phyloP scores from a whole-genome alignment of 208 protist species.

The Wallacemonas sp. region DNA sequence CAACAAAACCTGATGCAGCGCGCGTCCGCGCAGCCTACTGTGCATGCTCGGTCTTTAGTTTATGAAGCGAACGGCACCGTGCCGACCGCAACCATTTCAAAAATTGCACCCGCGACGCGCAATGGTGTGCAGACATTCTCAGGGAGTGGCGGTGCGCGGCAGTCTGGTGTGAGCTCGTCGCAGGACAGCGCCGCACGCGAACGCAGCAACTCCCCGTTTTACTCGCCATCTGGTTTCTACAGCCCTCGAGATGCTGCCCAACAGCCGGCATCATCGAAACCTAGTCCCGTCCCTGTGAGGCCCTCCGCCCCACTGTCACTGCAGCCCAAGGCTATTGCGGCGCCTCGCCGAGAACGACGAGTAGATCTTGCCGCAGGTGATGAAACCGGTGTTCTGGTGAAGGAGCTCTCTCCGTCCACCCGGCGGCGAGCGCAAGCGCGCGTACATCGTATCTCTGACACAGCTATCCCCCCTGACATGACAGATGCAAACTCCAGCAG shows the following conservation, averaged over 20 bases:
- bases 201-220: conserved; percentile 12
- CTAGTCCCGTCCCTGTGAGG: neutral
- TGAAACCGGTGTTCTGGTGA: neutral
- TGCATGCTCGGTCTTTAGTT: neutral
- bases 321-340: conserved; percentile 4
- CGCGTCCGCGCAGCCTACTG: neutral
- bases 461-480: conserved; percentile 7
- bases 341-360: neutral
- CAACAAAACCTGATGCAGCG: neutral
- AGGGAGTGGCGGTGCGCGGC: too few species aligned
- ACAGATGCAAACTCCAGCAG: conserved; percentile 1
- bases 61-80: neutral
- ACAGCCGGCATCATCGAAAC: neutral
- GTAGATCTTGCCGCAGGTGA: neutral
- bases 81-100: neutral
- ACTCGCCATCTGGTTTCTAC: conserved; percentile 10
- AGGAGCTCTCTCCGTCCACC: conserved; percentile 10
- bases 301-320: neutral
- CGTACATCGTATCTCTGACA: neutral
- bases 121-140: conserved; percentile 3
- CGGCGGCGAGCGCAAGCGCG: conserved; percentile 5
- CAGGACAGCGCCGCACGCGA: neutral
- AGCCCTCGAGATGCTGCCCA: neutral
- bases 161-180: conserved; percentile 5
- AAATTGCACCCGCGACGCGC: neutral